These are phyloP conservation scores for Phialemonium atrogriseum DNA, from an alignment of 2,329 filamentous ascomycete genomes.

Conservation along the genomic window DNA sequence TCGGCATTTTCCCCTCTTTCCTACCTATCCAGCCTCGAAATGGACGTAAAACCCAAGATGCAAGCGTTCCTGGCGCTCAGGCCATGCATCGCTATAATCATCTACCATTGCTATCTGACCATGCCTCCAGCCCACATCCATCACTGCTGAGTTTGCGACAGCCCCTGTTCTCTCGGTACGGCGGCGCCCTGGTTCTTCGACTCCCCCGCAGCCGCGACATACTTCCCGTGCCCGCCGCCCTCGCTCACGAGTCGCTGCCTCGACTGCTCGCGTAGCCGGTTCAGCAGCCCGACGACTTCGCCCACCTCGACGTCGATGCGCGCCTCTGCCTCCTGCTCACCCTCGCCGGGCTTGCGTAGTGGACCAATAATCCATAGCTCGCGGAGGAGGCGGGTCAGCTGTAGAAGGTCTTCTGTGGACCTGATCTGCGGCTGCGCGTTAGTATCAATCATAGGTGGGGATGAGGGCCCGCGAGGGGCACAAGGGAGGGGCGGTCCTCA, in stretches of 20 bases:
- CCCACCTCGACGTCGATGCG: conserved; percentile 26
- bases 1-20: too few species aligned
- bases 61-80: too few species aligned
- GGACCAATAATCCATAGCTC: conserved; percentile 41
- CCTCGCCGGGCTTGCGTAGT: conserved; percentile 33
- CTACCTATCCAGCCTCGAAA: too few species aligned
- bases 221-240: conserved; percentile 13
- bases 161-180: too few species aligned
- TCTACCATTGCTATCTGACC: too few species aligned
- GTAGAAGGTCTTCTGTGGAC: conserved; percentile 34
- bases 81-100: too few species aligned
- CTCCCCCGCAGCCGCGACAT: conserved; percentile 10
- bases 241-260: conserved; percentile 14
- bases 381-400: conserved; percentile 38
- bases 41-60: too few species aligned
- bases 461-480: not conserved
- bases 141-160: too few species aligned
- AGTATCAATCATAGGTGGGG: not conserved
- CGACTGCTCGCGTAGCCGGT: conserved; percentile 17
- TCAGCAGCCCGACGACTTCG: conserved; percentile 23
- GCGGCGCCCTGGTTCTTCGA: too few species aligned
- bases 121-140: too few species aligned
- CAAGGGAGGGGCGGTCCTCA: conserved; percentile 13
- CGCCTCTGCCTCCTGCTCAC: conserved; percentile 26
- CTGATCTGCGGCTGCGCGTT: conserved; percentile 22